phyloP scores from a whole-genome alignment of 441 rosid genomes.

The Euphorbia celastroides region DNA sequence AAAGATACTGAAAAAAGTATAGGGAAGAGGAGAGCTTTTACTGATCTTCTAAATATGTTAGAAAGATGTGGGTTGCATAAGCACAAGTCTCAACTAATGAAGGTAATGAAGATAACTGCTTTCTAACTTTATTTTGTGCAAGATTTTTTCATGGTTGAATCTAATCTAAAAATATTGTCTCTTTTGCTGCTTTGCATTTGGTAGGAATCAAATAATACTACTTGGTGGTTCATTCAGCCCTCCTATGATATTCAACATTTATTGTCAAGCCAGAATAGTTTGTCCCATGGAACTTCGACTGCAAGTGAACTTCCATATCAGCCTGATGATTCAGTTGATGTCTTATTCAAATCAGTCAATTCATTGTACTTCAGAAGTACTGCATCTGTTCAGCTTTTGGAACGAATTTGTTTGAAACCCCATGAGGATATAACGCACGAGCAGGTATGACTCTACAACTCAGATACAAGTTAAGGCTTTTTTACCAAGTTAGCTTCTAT shows the following conservation, averaged over 20 bases:
- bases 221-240: conserved; percentile 66
- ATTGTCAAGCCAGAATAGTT: conserved; percentile 41
- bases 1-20: conserved; percentile 46
- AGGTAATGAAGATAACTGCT: conserved; percentile 35
- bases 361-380: conserved; percentile 81
- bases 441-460: conserved; percentile 46
- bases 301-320: conserved; percentile 26
- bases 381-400: conserved; percentile 72
- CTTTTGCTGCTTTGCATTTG: conserved; percentile 18
- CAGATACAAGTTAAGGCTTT: neutral
- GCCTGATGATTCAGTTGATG: conserved; percentile 29
- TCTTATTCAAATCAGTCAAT: conserved; percentile 62
- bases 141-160: neutral
- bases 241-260: conserved; percentile 66
- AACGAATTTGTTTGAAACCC: conserved; percentile 54
- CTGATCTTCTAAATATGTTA: conserved; percentile 73
- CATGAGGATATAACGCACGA: conserved; percentile 73
- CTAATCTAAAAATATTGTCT: conserved; percentile 12
- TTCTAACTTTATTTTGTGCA: conserved; percentile 17
- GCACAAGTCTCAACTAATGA: conserved; percentile 64
- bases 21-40: conserved; percentile 72
- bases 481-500: neutral
- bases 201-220: conserved; percentile 52
- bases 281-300: conserved; percentile 26
- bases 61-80: conserved; percentile 72